Evolutionary conservation across 2,329 filamentous ascomycete genomes (phyloP).

Genomic region (Fusarium transvaalense): DNA sequence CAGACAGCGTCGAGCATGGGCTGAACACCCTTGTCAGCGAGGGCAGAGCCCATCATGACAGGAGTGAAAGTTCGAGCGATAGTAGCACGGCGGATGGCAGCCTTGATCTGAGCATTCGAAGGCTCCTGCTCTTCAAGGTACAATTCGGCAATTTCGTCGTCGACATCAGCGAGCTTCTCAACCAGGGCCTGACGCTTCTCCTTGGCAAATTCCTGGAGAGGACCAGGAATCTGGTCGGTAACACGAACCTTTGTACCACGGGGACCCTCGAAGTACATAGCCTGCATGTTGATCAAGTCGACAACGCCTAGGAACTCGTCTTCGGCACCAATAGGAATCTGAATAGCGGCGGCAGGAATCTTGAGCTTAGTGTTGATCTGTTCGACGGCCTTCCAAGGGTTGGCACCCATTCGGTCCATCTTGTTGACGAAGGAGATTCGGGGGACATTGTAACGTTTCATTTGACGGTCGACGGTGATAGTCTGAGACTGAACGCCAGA

Average conservation of each 20-base stretch:
- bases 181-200: slow-evolving; percentile 89
- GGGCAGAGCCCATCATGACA: slow-evolving; percentile 94
- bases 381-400: slow-evolving; percentile 96
- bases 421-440: slow-evolving; percentile 98
- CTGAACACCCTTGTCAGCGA: slow-evolving; percentile 95
- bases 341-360: slow-evolving; percentile 90
- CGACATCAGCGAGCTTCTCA: slow-evolving; percentile 95
- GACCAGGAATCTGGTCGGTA: slow-evolving; percentile 84
- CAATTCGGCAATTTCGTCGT: slow-evolving; percentile 96
- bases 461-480: slow-evolving; percentile 97
- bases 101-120: slow-evolving; percentile 85
- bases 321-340: slow-evolving; percentile 93
- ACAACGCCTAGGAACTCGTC: slow-evolving; percentile 94
- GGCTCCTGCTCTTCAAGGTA: slow-evolving; percentile 91
- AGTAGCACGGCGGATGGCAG: slow-evolving; percentile 91
- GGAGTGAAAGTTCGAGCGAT: slow-evolving; percentile 90
- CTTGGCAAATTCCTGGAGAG: slow-evolving; percentile 79
- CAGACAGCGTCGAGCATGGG: slow-evolving; percentile 97
- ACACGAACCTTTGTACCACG: slow-evolving; percentile 82
- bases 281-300: slow-evolving; percentile 91
- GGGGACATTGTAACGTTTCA: slow-evolving; percentile 97
- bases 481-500: slow-evolving; percentile 98
- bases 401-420: slow-evolving; percentile 99
- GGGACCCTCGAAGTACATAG: slow-evolving; percentile 90
- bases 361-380: slow-evolving; percentile 98